Conservation (phyloP, 2,329 filamentous ascomycete genomes). For the Aspergillus novoparasiticus region DNA sequence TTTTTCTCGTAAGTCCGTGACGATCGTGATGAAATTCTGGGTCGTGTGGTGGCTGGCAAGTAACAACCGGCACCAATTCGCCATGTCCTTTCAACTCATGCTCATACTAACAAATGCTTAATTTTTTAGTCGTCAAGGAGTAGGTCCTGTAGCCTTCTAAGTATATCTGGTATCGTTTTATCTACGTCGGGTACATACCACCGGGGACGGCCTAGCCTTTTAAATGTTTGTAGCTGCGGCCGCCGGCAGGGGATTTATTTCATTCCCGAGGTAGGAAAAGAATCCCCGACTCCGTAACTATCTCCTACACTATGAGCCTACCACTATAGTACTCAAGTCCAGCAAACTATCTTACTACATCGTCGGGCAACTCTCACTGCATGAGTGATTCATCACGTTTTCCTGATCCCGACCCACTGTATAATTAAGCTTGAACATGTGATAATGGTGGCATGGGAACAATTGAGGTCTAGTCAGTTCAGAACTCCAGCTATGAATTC, state of each 20-base stretch:
- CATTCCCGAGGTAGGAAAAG: neutral
- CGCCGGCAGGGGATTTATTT: neutral
- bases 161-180: neutral
- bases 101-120: neutral
- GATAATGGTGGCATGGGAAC: neutral
- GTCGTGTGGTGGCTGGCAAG: slow-evolving; percentile 8
- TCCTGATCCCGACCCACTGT: neutral
- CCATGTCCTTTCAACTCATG: neutral
- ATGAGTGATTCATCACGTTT: neutral
- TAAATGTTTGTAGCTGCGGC: neutral
- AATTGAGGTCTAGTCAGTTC: neutral
- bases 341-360: neutral
- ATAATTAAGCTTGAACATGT: neutral
- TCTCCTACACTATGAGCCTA: neutral
- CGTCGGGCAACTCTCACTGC: no score
- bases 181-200: neutral
- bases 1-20: slow-evolving; percentile 2
- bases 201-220: neutral
- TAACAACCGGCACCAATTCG: neutral
- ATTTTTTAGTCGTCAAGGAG: neutral
- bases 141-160: neutral
- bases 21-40: neutral
- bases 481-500: neutral
- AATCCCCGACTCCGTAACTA: neutral
- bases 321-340: neutral